Conservation (phyloP, 2,329 filamentous ascomycete genomes). For the Neonectria magnoliae region DNA sequence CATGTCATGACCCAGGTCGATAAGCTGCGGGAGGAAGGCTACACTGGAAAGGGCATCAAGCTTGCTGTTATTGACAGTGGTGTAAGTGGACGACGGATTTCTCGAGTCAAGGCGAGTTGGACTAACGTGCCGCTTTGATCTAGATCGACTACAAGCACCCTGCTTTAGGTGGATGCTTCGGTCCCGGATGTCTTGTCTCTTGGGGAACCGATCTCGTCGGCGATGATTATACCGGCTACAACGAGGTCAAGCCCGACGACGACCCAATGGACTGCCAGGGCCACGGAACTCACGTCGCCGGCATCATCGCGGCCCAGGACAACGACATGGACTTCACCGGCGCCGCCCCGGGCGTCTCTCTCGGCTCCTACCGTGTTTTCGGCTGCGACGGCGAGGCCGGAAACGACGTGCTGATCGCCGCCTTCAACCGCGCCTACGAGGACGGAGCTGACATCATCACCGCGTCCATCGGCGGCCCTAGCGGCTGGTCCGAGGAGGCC, state of each 20-base stretch:
- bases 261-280: constrained; percentile 67
- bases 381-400: constrained; percentile 61
- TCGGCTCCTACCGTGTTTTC: constrained; percentile 68
- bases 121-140: background rate
- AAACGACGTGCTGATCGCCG: constrained; percentile 67
- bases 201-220: constrained; percentile 68
- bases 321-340: constrained; percentile 66
- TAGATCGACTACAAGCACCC: constrained; percentile 71
- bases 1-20: constrained; percentile 68
- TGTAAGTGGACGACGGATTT: constrained; percentile 48
- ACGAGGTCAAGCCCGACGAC: constrained; percentile 54
- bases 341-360: constrained; percentile 63
- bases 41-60: constrained; percentile 62
- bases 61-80: constrained; percentile 65
- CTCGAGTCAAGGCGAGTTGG: too few species aligned
- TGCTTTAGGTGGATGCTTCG: constrained; percentile 72
- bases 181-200: constrained; percentile 65
- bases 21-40: constrained; percentile 59
- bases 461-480: constrained; percentile 61
- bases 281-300: constrained; percentile 71
- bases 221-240: constrained; percentile 58
- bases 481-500: constrained; percentile 63
- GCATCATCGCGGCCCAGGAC: constrained; percentile 68
- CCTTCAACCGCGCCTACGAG: constrained; percentile 69
- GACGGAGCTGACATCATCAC: constrained; percentile 68